Percentiles rank a stretch among this genome's conserved stretches.
Conservation (phyloP, 192 early-diverging fungal genomes). For the Martensiomyces pterosporus region DNA sequence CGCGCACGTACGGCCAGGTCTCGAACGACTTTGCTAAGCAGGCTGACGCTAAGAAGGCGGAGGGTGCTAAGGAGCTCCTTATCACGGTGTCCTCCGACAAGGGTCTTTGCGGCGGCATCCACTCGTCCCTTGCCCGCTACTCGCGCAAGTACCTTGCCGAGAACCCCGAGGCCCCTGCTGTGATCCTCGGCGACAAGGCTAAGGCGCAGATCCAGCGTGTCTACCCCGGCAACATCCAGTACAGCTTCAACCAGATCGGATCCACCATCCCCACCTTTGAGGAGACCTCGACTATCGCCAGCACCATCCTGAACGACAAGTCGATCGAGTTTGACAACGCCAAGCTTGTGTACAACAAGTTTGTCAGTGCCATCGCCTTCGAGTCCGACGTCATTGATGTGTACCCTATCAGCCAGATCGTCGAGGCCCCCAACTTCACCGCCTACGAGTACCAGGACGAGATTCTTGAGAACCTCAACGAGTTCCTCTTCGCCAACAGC, state of each 20-base stretch:
- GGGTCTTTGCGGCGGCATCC: constrained; percentile 99
- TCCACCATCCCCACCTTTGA: constrained; percentile 83
- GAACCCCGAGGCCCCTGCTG: constrained; percentile 56
- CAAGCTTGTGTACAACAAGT: constrained; percentile 89
- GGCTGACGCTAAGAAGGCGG: constrained; percentile 67
- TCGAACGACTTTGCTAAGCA: constrained; percentile 50
- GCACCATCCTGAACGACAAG: constrained; percentile 66
- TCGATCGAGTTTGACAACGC: constrained; percentile 61
- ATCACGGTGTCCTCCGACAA: constrained; percentile 91
- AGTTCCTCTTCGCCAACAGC: constrained; percentile 92
- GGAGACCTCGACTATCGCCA: constrained; percentile 80
- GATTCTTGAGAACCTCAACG: constrained; percentile 80
- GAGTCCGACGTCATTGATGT: constrained; percentile 65
- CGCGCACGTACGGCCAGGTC: constrained; percentile 64
- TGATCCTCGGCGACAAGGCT: constrained; percentile 91
- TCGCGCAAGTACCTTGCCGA: constrained; percentile 63
- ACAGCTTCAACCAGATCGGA: constrained; percentile 91
- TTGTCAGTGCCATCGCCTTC: constrained; percentile 91
- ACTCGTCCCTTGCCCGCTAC: constrained; percentile 86
- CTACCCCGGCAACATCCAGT: constrained; percentile 67
- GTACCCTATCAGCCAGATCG: constrained; percentile 58
- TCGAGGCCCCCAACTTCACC: constrained; percentile 76
- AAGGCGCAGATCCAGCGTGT: constrained; percentile 82
- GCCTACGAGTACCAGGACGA: constrained; percentile 91
- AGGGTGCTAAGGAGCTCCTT: constrained; percentile 62